Evolutionary conservation across 352 stramenopile genomes (phyloP).

Genomic region (Peronospora destructor): DNA sequence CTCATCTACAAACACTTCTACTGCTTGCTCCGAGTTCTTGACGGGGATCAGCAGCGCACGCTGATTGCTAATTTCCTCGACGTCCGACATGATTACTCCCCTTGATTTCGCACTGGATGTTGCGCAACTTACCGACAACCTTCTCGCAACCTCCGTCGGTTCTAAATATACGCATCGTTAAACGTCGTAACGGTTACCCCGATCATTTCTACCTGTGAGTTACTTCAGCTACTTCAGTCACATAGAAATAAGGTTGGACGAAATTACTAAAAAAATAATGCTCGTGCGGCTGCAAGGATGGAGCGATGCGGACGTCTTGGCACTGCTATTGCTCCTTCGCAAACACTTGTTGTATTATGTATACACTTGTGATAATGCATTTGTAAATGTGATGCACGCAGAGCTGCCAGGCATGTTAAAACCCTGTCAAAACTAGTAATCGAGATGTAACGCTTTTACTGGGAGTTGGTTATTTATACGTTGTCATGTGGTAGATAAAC

Average conservation of each 20-base stretch:
- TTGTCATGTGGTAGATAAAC: constrained; percentile 26
- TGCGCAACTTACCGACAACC: neutral
- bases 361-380: constrained; percentile 42
- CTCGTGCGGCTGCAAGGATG: constrained; percentile 35
- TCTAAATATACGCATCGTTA: neutral
- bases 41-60: constrained; percentile 86
- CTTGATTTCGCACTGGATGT: no score
- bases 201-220: no score
- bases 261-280: constrained; percentile 10
- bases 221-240: no score
- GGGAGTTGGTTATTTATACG: neutral
- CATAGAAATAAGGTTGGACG: no score
- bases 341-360: constrained; percentile 52
- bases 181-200: no score
- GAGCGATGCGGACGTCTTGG: constrained; percentile 43
- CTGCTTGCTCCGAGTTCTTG: constrained; percentile 85
- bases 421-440: no score
- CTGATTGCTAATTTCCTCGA: constrained; percentile 34
- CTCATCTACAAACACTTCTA: constrained; percentile 88
- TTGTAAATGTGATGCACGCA: constrained; percentile 33
- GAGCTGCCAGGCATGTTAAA: constrained; percentile 36
- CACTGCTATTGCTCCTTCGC: constrained; percentile 47
- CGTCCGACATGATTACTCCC: constrained; percentile 25
- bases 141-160: constrained; percentile 2
- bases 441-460: no score